Base-by-base conservation (phyloP, 768 basidiomycete genomes). In the Leucosporidium scottii region DNA sequence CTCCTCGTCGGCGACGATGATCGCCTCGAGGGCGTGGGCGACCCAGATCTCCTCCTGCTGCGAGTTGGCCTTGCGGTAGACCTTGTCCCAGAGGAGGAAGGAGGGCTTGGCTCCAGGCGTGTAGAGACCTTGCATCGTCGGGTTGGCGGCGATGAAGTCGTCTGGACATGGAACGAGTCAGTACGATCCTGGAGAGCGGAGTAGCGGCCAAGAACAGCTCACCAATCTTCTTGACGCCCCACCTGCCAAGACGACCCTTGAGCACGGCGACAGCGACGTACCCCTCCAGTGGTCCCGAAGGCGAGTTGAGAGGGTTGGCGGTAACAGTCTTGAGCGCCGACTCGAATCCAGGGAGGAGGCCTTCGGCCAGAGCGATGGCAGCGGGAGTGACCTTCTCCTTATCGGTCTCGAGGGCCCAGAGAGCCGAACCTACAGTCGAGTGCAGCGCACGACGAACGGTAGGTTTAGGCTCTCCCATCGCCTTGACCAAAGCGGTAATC, bases 71-170 rank as follows among this genome's bases (percentile, higher is more conserved):
- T 90, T 91, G 66, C 86, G 84, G 74, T 91, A 92, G 0, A 90
- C 85, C 76, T 89, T 92, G 62, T 94, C 92, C 85, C 85, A 91
- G 20, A 93, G 73, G 50, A 97, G 78, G 79, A 96, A 96, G 2
- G 89, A 87, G 0, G 91, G 89, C 75, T 91, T 96, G 28, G 83
- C 79, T 20, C 81, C 79, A 0, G 85, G 78, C 7, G 77, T 59
- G 25, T 77, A 70, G 48, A 81, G 66, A 13, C 68, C 65, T 36
- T 76, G 71, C 31, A 80, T 55, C 23, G 73, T 72, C 0, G 77
- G 56, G 55, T 78, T 78, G 27, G 70, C 61, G 13, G 69, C 48
- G 44, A 80, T 54, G 47, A 70, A 58, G 30, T 56, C 64, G 64
- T 67, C 70, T 61, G 34, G 44, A n/a, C 30, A 27, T 34, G 34